Evolutionary conservation across 257 asterid species (phyloP).

Genomic region (Pogostemon cablin): DNA sequence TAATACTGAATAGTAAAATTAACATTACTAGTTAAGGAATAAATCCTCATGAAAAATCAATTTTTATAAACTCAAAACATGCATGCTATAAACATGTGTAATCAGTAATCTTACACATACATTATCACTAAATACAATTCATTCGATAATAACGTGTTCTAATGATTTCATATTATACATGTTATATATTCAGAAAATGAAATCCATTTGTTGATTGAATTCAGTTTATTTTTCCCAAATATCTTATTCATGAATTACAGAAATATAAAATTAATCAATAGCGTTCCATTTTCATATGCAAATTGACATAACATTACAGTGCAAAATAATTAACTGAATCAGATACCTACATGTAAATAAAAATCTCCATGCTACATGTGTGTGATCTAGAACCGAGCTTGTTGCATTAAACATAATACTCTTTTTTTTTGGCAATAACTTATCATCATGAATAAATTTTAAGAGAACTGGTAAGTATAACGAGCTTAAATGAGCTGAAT

Average conservation of each 20-base stretch:
- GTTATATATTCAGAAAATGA: background rate
- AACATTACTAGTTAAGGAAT: background rate
- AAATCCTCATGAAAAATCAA: background rate
- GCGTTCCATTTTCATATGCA: background rate
- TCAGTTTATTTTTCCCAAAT: background rate
- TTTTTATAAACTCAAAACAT: background rate
- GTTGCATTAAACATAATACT: background rate
- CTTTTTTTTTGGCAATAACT: too few species aligned
- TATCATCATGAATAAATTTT: too few species aligned
- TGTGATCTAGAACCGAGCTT: background rate
- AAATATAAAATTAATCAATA: background rate
- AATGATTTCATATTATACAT: background rate
- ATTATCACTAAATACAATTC: background rate
- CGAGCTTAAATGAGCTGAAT: too few species aligned
- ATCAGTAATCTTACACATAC: background rate
- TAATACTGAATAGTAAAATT: background rate
- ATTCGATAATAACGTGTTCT: background rate
- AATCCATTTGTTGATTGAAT: background rate
- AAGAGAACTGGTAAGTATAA: too few species aligned
- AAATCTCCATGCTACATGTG: background rate
- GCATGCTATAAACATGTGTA: background rate
- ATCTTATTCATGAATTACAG: background rate
- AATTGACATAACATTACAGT: background rate
- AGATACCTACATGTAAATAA: background rate
- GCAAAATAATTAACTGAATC: background rate